These are phyloP conservation scores for Lentinus tigrinus DNA, from an alignment of 768 basidiomycete genomes.

Conservation along the genomic window DNA sequence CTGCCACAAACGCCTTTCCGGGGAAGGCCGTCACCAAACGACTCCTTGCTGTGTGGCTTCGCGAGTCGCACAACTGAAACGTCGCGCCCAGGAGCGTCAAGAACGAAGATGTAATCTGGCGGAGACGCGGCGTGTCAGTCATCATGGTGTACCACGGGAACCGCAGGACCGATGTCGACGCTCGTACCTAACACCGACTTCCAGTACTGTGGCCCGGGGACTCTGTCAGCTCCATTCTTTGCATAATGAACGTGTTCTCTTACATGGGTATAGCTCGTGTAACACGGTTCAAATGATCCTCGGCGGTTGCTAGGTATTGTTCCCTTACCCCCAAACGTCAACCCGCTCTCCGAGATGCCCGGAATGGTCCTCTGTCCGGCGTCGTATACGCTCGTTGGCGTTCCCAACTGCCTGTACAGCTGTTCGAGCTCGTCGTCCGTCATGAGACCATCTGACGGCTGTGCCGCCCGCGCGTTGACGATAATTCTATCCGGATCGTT, in stretches of 20 bases:
- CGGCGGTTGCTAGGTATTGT: conserved; percentile 37
- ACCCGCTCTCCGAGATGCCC: conserved; percentile 17
- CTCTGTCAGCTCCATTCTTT: not conserved
- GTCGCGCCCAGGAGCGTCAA: conserved; percentile 40
- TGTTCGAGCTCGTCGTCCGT: conserved; percentile 51
- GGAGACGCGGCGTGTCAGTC: conserved; percentile 2
- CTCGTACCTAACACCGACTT: conserved; percentile 70
- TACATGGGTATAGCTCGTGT: conserved; percentile 75
- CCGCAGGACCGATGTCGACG: not conserved
- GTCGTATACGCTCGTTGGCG: conserved; percentile 70
- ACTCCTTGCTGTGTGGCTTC: conserved; percentile 53
- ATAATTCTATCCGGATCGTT: conserved; percentile 70
- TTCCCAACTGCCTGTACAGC: conserved; percentile 40
- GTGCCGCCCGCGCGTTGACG: conserved; percentile 66
- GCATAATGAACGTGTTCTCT: not conserved
- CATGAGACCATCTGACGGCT: conserved; percentile 67
- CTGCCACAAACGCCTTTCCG: conserved; percentile 74
- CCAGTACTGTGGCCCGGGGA: conserved; percentile 58
- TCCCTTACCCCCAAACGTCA: conserved; percentile 55
- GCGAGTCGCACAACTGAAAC: conserved; percentile 54
- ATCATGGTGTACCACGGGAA: not conserved
- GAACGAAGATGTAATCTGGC: conserved; percentile 87
- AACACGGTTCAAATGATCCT: conserved; percentile 76
- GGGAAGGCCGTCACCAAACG: conserved; percentile 77
- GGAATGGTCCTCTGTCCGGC: conserved; percentile 37